Conservation (phyloP, 352 stramenopile species). For the Pythium coloratum region DNA sequence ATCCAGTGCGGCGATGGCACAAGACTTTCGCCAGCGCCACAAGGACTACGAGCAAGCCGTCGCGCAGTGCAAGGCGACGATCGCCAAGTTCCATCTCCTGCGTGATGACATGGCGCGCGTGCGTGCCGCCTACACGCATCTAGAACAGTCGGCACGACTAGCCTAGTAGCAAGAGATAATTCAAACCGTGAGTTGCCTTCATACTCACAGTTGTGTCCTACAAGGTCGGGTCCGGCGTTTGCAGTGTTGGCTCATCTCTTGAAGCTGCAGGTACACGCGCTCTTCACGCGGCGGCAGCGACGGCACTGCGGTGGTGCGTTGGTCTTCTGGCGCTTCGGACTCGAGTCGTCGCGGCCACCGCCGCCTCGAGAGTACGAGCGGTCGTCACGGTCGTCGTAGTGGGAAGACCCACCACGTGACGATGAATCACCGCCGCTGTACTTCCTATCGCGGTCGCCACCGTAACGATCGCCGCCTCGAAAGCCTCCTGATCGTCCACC, state of each 20-base stretch:
- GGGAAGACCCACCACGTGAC: slow-evolving; percentile 16
- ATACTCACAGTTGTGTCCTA: not conserved
- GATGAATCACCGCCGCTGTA: slow-evolving; percentile 29
- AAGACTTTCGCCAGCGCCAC: slow-evolving; percentile 21
- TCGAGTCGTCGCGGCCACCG: slow-evolving; percentile 24
- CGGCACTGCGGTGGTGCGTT: slow-evolving; percentile 32
- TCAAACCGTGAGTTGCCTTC: not conserved
- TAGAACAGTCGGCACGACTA: slow-evolving; percentile 7
- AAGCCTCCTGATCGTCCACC: slow-evolving; percentile 19
- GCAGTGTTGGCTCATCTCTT: slow-evolving; percentile 14
- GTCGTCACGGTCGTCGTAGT: slow-evolving; percentile 10
- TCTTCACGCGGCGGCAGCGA: slow-evolving; percentile 34
- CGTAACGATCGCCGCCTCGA: slow-evolving; percentile 18
- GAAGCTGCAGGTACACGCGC: slow-evolving; percentile 37
- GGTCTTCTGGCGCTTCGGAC: slow-evolving; percentile 32
- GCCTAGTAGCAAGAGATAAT: not conserved
- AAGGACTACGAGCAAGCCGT: slow-evolving; percentile 34
- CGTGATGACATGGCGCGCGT: slow-evolving; percentile 26
- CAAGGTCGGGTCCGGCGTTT: not conserved
- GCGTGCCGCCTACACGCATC: slow-evolving; percentile 22
- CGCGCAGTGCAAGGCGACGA: slow-evolving; percentile 24
- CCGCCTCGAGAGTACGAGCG: slow-evolving; percentile 1
- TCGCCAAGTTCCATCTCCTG: slow-evolving; percentile 29
- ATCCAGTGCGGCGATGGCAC: not conserved
- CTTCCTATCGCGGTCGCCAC: slow-evolving; percentile 31